Conservation (phyloP, 768 basidiomycete species). For the Tricholoma matsutake region DNA sequence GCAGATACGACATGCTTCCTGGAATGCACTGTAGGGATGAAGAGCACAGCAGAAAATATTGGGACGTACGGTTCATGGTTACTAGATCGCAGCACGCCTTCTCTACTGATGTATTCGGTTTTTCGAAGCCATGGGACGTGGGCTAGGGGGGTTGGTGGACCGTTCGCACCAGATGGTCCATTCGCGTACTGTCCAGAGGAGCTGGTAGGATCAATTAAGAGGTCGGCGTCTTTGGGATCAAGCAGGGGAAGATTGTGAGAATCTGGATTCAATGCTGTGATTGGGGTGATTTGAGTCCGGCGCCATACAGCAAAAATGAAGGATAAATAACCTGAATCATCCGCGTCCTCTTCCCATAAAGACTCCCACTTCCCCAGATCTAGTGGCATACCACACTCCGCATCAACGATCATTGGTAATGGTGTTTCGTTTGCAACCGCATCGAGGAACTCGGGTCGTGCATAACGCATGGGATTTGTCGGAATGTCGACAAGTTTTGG, state of each 20-base stretch:
- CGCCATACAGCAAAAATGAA: not conserved
- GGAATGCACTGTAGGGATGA: slow-evolving; percentile 1
- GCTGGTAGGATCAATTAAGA: slow-evolving; percentile 65
- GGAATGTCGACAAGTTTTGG: slow-evolving; percentile 91
- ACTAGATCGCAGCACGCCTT: slow-evolving; percentile 41
- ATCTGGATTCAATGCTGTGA: slow-evolving; percentile 59
- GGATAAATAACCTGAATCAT: slow-evolving; percentile 51
- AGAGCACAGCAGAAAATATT: not conserved
- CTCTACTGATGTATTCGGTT: slow-evolving; percentile 82
- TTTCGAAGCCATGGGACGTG: slow-evolving; percentile 91
- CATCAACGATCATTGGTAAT: slow-evolving; percentile 94
- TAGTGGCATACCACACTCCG: slow-evolving; percentile 95
- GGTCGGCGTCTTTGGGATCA: slow-evolving; percentile 73
- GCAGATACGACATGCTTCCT: slow-evolving; percentile 49
- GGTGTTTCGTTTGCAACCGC: slow-evolving; percentile 77
- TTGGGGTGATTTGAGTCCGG: not conserved
- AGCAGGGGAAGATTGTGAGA: slow-evolving; percentile 52
- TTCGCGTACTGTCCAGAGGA: slow-evolving; percentile 43
- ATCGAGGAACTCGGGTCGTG: slow-evolving; percentile 80
- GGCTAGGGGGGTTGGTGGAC: slow-evolving; percentile 45
- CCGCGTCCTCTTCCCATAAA: slow-evolving; percentile 78
- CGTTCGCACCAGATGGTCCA: slow-evolving; percentile 34
- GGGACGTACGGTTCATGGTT: slow-evolving; percentile 54
- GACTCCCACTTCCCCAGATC: slow-evolving; percentile 82
- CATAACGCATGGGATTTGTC: slow-evolving; percentile 87